phyloP scores from a whole-genome alignment of 2,329 filamentous ascomycete genomes.

The Talaromyces islandicus region DNA sequence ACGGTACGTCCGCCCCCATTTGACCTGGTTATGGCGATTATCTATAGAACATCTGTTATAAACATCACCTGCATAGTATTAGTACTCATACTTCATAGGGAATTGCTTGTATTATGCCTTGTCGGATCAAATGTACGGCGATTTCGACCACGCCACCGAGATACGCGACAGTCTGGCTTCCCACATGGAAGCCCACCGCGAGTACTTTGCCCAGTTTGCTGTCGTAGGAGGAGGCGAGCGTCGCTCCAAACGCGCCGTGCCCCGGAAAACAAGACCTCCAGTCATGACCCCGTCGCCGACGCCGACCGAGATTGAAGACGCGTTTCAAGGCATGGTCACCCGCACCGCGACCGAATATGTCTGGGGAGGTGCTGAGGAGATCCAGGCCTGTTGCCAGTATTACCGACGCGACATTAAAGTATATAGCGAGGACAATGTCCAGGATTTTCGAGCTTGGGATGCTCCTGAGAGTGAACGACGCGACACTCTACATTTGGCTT shows the following conservation, averaged over 20 bases:
- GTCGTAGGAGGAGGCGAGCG: conserved; percentile 50
- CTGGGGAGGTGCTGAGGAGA: conserved; percentile 63
- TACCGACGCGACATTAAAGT: conserved; percentile 59
- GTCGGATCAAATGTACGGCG: conserved; percentile 61
- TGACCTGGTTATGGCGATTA: not conserved
- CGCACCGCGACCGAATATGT: conserved; percentile 56
- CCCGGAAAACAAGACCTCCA: conserved; percentile 19
- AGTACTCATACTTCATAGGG: conserved; percentile 36
- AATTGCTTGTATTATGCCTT: conserved; percentile 66
- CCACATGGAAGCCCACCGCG: conserved; percentile 56
- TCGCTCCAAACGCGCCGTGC: conserved; percentile 50
- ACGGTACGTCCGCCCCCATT: conserved; percentile 47
- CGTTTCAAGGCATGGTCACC: conserved; percentile 53
- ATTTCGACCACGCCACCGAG: conserved; percentile 50
- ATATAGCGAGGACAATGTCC: conserved; percentile 41
- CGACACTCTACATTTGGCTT: conserved; percentile 53
- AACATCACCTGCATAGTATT: not conserved
- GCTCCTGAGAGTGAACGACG: conserved; percentile 29
- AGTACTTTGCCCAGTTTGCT: conserved; percentile 62
- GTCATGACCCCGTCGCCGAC: conserved; percentile 34
- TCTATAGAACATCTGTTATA: not conserved
- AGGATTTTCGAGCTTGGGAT: conserved; percentile 41
- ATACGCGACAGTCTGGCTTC: conserved; percentile 56
- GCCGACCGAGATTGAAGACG: conserved; percentile 50
- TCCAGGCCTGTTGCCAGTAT: conserved; percentile 59